Base-by-base conservation (phyloP, 768 basidiomycete species). In the Lactarius vividus region DNA sequence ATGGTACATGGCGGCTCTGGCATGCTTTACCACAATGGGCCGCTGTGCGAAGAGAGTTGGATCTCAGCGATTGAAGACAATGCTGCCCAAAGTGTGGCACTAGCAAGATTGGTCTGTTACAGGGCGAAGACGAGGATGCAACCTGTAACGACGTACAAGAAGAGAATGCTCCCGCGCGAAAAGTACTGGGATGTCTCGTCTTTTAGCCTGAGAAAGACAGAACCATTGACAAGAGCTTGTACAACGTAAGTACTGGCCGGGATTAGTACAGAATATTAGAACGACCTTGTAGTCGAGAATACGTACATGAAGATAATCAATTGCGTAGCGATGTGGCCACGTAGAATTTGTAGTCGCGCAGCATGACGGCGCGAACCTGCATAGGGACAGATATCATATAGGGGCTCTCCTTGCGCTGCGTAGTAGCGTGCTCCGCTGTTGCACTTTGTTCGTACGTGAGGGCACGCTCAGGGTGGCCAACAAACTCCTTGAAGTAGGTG, bases 111-210 rank as follows among this genome's bases (percentile, higher is more conserved):
- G 4, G 37, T 69, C 16, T 56, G 61, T 39, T 10, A 31, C 11
- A n/a, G 18, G 10, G 31, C 16, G 15, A 13, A 15, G 29, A 16
- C 3, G 23, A 20, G n/a, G 15, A 9, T 9, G 2, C 29, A 18
- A 55, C n/a, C 26, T 9, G 33, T 42, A 40, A 39, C 23, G 31
- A 76, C 84, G 40, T 73, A 88, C 83, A 92, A 91, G 82, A 89
- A 92, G 23, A 94, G 77, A 23, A 88, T 80, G 76, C 91, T 86
- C 46, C 89, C 90, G 20, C 91, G 84, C 23, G 88, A 86, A 79
- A 89, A 92, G 72, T 83, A 88, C 11, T 84, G 85, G 16, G 79
- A 74, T 0, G 90, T 89, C 9, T 77, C 76, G 20, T 83, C 77
- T 0, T 83, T 79, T 37, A 86, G 75, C 9, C 81, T 77, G 63